phyloP scores from a whole-genome alignment of 2,329 filamentous ascomycete species.

The Paracoccidioides brasiliensis region DNA sequence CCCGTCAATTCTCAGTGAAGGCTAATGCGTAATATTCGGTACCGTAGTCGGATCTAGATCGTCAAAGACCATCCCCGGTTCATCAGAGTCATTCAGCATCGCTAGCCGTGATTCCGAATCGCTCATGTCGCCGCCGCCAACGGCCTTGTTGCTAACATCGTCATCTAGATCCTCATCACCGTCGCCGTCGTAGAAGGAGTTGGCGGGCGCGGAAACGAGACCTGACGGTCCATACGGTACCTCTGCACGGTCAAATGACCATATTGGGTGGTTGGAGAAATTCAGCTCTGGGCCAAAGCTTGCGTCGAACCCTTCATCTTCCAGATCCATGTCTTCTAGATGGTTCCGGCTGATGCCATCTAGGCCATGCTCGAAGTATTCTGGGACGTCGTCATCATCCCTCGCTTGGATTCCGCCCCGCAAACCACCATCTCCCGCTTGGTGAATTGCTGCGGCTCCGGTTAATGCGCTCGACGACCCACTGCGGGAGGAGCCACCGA shows the following conservation, averaged over 20 bases:
- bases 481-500: conserved; percentile 77
- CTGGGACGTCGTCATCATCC: conserved; percentile 21
- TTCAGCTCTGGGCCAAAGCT: conserved; percentile 13
- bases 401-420: conserved; percentile 26
- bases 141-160: conserved; percentile 28
- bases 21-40: conserved; percentile 20
- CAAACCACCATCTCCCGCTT: conserved; percentile 49
- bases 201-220: conserved; percentile 17
- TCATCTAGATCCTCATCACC: conserved; percentile 27
- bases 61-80: conserved; percentile 3
- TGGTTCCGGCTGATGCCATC: conserved; percentile 9
- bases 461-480: conserved; percentile 80
- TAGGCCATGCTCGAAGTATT: conserved; percentile 19
- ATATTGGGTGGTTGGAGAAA: conserved; percentile 18
- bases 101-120: conserved; percentile 22
- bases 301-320: conserved; percentile 17
- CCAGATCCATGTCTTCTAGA: conserved; percentile 24
- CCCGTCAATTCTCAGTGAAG: conserved; percentile 18
- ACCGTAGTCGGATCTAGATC: conserved; percentile 3
- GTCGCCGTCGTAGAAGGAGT: conserved; percentile 19
- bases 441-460: conserved; percentile 65
- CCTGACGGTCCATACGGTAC: conserved; percentile 19
- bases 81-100: conserved; percentile 9
- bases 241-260: conserved; percentile 25
- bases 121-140: conserved; percentile 24